Conservation (phyloP, 352 stramenopile species). For the Elongisporangium prolatum region DNA sequence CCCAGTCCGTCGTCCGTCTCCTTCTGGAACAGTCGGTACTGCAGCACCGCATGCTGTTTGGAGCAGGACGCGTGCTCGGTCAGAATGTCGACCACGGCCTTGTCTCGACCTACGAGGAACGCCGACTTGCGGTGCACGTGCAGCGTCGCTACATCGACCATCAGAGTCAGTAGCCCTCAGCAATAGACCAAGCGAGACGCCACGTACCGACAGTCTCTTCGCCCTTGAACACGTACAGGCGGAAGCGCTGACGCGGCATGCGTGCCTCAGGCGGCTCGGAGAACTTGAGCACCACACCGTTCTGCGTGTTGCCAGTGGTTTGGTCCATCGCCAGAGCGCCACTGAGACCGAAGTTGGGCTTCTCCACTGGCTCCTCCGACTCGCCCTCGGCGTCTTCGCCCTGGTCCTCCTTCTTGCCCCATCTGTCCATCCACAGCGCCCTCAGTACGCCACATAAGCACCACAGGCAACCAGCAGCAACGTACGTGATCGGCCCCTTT, state of each 20-base stretch:
- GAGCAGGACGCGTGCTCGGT: slow-evolving; percentile 94
- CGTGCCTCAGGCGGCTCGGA: slow-evolving; percentile 94
- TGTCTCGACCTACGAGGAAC: slow-evolving; percentile 94
- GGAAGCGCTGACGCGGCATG: slow-evolving; percentile 89
- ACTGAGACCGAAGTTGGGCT: slow-evolving; percentile 97
- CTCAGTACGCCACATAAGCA: not conserved
- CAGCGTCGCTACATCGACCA: slow-evolving; percentile 82
- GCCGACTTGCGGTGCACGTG: slow-evolving; percentile 95
- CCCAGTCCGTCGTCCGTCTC: slow-evolving; percentile 48
- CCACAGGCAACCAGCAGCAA: not conserved
- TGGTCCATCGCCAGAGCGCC: slow-evolving; percentile 95
- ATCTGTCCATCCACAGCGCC: slow-evolving; percentile 22
- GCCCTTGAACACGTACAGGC: slow-evolving; percentile 97
- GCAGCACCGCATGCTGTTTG: slow-evolving; percentile 97
- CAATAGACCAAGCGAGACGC: too few relatives aligned
- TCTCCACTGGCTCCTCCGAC: slow-evolving; percentile 62
- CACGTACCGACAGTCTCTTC: slow-evolving; percentile 69
- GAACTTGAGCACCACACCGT: slow-evolving; percentile 97
- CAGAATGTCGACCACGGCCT: slow-evolving; percentile 92
- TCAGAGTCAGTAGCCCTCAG: too few relatives aligned
- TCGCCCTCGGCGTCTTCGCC: slow-evolving; percentile 26
- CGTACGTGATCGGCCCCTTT: not conserved
- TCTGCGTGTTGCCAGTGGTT: slow-evolving; percentile 94
- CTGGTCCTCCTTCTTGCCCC: slow-evolving; percentile 69
- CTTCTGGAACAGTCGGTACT: slow-evolving; percentile 89